Evolutionary conservation across 345 rosid species (phyloP).

Genomic region (Sonneratia caseolaris): DNA sequence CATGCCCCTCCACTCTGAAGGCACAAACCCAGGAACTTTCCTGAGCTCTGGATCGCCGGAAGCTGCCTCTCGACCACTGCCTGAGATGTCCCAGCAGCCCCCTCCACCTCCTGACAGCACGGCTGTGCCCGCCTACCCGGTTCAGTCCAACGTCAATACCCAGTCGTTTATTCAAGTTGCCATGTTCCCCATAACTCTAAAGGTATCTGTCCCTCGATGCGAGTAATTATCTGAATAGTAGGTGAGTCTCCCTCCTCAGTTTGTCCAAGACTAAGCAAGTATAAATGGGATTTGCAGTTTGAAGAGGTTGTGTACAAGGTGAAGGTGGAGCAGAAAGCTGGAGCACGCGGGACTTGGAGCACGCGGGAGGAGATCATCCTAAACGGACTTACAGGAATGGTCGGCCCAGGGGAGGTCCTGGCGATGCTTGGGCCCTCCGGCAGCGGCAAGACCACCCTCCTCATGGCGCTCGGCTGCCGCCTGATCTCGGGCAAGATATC

Average conservation of each 20-base stretch:
- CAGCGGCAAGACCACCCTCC: constrained; percentile 97
- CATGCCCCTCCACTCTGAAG: constrained; percentile 35
- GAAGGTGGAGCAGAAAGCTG: constrained; percentile 40
- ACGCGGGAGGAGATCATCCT: constrained; percentile 68
- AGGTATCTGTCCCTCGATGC: constrained; percentile 35
- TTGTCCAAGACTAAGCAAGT: neutral
- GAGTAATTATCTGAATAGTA: neutral
- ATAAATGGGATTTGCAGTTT: constrained; percentile 42
- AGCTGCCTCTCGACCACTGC: constrained; percentile 5
- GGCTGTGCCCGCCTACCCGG: constrained; percentile 34
- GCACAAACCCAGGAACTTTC: constrained; percentile 40
- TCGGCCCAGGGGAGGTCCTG: constrained; percentile 82
- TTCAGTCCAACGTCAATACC: constrained; percentile 32
- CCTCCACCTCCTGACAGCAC: constrained; percentile 9
- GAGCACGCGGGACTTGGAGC: constrained; percentile 36
- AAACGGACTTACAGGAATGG: constrained; percentile 73
- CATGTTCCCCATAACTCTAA: constrained; percentile 59
- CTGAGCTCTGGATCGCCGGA: constrained; percentile 11
- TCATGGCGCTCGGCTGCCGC: constrained; percentile 95
- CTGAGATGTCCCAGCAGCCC: constrained; percentile 1
- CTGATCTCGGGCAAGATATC: constrained; percentile 45
- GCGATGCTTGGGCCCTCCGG: constrained; percentile 99
- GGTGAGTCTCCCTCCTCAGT: neutral
- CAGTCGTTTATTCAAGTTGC: constrained; percentile 35
- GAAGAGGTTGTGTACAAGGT: constrained; percentile 89